Evolutionary conservation across 2,329 filamentous ascomycete species (phyloP).

Genomic region (Pseudofabraea citricarpa): DNA sequence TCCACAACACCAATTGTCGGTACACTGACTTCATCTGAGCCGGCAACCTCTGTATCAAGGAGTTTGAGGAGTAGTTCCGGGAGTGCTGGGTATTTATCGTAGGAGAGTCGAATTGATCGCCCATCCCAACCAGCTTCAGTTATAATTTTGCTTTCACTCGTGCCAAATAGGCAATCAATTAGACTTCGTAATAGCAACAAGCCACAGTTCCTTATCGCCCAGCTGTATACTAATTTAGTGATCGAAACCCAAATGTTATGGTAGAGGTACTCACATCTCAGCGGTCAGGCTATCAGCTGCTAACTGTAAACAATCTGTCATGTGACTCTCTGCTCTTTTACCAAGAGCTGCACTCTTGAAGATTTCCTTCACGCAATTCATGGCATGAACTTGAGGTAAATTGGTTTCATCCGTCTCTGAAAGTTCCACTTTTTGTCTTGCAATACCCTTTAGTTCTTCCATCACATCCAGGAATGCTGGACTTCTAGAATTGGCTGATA

Average conservation of each 20-base stretch:
- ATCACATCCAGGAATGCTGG: slow-evolving; percentile 64
- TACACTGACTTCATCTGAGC: slow-evolving; percentile 3
- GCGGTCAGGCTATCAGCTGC: slow-evolving; percentile 76
- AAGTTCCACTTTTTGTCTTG: slow-evolving; percentile 45
- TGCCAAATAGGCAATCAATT: slow-evolving; percentile 74
- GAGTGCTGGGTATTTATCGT: slow-evolving; percentile 63
- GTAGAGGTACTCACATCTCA: slow-evolving; percentile 58
- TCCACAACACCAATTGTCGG: slow-evolving; percentile 47
- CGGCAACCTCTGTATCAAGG: slow-evolving; percentile 35
- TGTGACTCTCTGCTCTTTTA: slow-evolving; percentile 65
- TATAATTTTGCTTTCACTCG: slow-evolving; percentile 61
- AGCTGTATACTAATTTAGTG: slow-evolving; percentile 41
- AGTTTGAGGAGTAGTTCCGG: slow-evolving; percentile 59
- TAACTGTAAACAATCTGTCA: slow-evolving; percentile 71
- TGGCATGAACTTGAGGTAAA: slow-evolving; percentile 86
- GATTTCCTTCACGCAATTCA: slow-evolving; percentile 90
- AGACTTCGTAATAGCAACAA: slow-evolving; percentile 83
- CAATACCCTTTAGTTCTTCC: slow-evolving; percentile 54
- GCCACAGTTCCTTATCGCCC: slow-evolving; percentile 93
- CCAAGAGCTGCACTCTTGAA: slow-evolving; percentile 79
- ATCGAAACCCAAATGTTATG: background rate
- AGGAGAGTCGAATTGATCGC: slow-evolving; percentile 60
- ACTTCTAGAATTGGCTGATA: slow-evolving; percentile 57
- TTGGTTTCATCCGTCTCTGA: slow-evolving; percentile 58
- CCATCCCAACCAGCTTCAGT: slow-evolving; percentile 62